Evolutionary conservation across 2,329 filamentous ascomycete species (phyloP), one percentile per base, ranked within the genome.

Genomic region (Endocalyx cinctus): DNA sequence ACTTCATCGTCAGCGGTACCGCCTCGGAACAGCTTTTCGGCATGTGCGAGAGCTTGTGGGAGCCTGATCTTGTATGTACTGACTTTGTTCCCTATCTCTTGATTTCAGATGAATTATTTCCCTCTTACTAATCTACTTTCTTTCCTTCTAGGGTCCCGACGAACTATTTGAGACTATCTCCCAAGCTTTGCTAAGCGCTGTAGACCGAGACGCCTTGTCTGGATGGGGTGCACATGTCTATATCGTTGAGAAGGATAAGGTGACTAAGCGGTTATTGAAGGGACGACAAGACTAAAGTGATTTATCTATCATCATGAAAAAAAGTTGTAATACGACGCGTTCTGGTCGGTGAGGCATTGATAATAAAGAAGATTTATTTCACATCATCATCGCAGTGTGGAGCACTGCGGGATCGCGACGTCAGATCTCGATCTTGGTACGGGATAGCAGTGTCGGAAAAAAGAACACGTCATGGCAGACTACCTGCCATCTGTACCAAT

Each of bases 171-270:
- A 98, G 71, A 98, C 92, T 43, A 87, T 97, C 60, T 97, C 92
- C 29, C 92, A 98, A 69, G 82, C 90, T 33, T 75, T 98, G 40
- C 75, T 98, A 51, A 97, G 94, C 65, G 92, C 92, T 39, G 87
- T 97, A 38, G 92, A 98, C 66, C 79, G 92, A 68, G 92, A 98
- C 66, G 92, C 92, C 33, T 74, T 98, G 45, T 96, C 90, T 23
- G 92, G 92, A 46, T 97, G 92, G 92, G 92, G 92, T 60, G 92
- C 92, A 25, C 88, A 98, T 59, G 92, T 98, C 51, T 98, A 97
- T 70, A 94, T 98, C 58, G 94, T 98, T 63, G 92, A 97, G 74
- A 98, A 98, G 78, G 89, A 95, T 71, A 97, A 97, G 84, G 87
- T 98, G 45, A 97, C 92, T 57, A 96, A 97, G 83, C 78, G 92